These are phyloP conservation scores for Darksidea phi DNA, from an alignment of 495 filamentous ascomycete genomes.

Conservation along the genomic window DNA sequence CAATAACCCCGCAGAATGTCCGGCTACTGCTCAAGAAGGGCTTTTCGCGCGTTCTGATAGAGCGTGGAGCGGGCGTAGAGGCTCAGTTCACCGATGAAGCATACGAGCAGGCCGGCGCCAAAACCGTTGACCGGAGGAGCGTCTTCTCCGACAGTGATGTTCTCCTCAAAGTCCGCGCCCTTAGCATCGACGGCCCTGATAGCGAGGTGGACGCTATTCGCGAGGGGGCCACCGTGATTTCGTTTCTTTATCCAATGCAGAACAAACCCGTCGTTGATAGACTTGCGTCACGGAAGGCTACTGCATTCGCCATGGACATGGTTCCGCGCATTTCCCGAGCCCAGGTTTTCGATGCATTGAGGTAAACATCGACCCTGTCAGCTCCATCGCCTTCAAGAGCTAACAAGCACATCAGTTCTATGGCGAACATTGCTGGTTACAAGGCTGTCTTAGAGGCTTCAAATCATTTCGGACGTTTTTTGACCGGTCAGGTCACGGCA, in stretches of 20 bases:
- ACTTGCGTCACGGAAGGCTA: slow-evolving; percentile 61
- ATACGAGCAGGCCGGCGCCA: slow-evolving; percentile 71
- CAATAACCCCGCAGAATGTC: slow-evolving; percentile 77
- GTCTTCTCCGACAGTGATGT: slow-evolving; percentile 72
- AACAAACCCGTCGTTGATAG: slow-evolving; percentile 67
- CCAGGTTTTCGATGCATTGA: slow-evolving; percentile 70
- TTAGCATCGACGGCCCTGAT: slow-evolving; percentile 51
- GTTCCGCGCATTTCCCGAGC: slow-evolving; percentile 73
- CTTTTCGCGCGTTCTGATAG: slow-evolving; percentile 68
- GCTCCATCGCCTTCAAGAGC: background rate
- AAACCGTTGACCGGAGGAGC: slow-evolving; percentile 58
- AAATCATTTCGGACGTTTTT: slow-evolving; percentile 76
- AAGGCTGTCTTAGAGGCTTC: slow-evolving; percentile 81
- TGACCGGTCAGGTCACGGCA: slow-evolving; percentile 80
- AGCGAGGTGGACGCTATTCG: slow-evolving; percentile 62
- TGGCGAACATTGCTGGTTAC: slow-evolving; percentile 87
- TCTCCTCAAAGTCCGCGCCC: slow-evolving; percentile 73
- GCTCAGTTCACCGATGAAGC: slow-evolving; percentile 70
- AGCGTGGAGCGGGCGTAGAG: slow-evolving; percentile 69
- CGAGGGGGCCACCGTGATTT: slow-evolving; percentile 66
- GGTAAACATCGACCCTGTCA: slow-evolving; percentile 7
- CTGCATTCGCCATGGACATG: slow-evolving; percentile 79
- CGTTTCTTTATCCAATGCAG: slow-evolving; percentile 72
- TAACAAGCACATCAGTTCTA: slow-evolving; percentile 48
- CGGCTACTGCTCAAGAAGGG: slow-evolving; percentile 75